Evolutionary conservation across 2,329 filamentous ascomycete species (phyloP), one percentile per base, ranked within the genome.

Genomic region (Botrytis paeoniae): DNA sequence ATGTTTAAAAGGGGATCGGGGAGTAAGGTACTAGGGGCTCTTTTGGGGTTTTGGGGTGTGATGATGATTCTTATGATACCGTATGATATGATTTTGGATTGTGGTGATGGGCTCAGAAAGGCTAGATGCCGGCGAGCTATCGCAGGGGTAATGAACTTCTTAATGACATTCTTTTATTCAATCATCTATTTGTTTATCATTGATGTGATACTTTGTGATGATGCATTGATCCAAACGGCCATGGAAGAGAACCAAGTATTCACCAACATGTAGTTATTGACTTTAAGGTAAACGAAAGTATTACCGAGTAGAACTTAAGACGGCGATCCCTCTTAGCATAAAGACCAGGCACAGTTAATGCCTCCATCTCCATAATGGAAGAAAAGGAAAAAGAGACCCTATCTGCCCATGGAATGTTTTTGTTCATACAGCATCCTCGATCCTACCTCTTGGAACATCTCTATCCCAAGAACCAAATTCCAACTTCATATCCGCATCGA

Each of bases 41-140:
- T 66, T 68, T 32, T 16, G 29, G 29, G 29, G 25, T 69, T 37
- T 32, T 29, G 45, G 25, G 25, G 48, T 57, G 35, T 57, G 48
- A 18, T 69, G 65, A 69, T 68, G 64, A 57, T 69, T 69, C 39
- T n/a, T 69, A 69, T 69, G 65, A 69, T 69, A 69, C 65, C 65
- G 65, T 57, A 69, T 68, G 65, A 57, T 29, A 69, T 69, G 48
- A 41, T 57, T 32, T 57, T 69, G 45, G 37, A 57, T 16, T 14
- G 48, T 20, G 45, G 65, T 32, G 37, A 69, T 57, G 18, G 1
- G 35, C 48, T 69, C 65, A 32, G 37, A 57, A 57, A 57, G n/a
- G 65, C 65, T 69, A 69, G 65, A 69, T 32, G 65, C 65, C 57
- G 16, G 35, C 18, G 65, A 69, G 48, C 48, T 57, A 59, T 57